Evolutionary conservation across 495 filamentous ascomycete species (phyloP), one percentile per base, ranked within the genome.

Genomic region (Aspergillus olivimuriae): DNA sequence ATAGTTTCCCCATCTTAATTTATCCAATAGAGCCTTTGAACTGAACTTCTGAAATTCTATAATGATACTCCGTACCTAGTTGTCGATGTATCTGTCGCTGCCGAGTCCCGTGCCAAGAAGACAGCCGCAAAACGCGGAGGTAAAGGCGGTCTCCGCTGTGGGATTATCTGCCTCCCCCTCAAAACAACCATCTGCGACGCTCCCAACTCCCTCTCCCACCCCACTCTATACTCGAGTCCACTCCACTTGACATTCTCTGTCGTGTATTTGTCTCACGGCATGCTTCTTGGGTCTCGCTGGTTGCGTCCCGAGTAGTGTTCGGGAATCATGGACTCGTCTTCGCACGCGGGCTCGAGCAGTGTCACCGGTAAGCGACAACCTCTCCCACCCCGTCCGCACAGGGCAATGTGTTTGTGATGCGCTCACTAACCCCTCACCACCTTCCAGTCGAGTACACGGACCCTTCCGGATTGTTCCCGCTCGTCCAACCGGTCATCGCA

Each of bases 401-500:
- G 19, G 17, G n/a, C n/a, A 19, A 22, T 0, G 36, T 31, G 16
- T n/a, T 20, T 7, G 10, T 40, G 17, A 16, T 14, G 43, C 9
- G 38, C 47, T 43, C 20, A 50, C 35, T 32, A 42, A 17, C 34
- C 34, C 15, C 21, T n/a, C 26, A 16, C 18, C 7, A 19, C 23
- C 5, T 17, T 32, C 30, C 38, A 77, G 73, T 75, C 39, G 70
- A 75, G 53, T 98, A 95, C 62, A 87, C 83, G 66, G 92, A 98
- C 63, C 91, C 94, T 11, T 84, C 83, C 49, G 84, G 83, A 39
- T 74, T 95, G 39, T 97, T 89, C 56, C 79, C 84, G 43, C 73
- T 86, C 14, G 67, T 97, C n/a, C 83, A 85, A 8, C 72, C 83
- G 1, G 74, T 87, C 44, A 73, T 97, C 44, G 76, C 84, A 34